Base-by-base conservation (phyloP, 306 rosid species). In the Trifolium subterraneum region DNA sequence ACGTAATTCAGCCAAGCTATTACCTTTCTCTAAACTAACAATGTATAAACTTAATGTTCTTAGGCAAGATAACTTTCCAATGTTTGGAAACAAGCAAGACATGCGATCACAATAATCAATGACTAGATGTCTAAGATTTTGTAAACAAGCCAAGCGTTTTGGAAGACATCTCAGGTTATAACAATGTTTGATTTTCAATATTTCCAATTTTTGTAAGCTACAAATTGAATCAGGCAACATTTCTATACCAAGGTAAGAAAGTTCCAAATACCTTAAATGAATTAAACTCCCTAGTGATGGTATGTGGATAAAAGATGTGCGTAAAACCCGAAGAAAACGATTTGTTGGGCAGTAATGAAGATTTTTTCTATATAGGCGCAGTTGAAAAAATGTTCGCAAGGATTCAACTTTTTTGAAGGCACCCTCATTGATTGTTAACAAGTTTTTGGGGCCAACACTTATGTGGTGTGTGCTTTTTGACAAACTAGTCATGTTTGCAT, bases 381-480 rank as follows among this genome's bases (percentile, higher is more conserved):
- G 25, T 22, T 22, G 25, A 22, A 22, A 22, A 22, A 22, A 22
- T 1, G 25, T 71, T n/a, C 76, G 10, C 25, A 63, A 18, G n/a
- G 68, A 63, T 10, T 63, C 68, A 14, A 36, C 8, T 35, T 35
- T 36, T 35, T 18, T 44, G 45, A 54, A 36, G 9, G 4, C 22
- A 52, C 10, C 36, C 15, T 54, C 1, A 4, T 55, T 4, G 8
- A 39, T 5, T 22, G 67, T 4, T 13, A 41, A 54, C 14, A 36
- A 0, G 4, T 10, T 0, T 2, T 10, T 0, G 14, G 13, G 0
- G 5, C 6, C 0, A 56, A 36, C 39, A 39, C 55, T 8, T 8
- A 71, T 39, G 22, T 71, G 76, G 7, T 71, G 66, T 4, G 76
- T 56, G n/a, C 35, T 55, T 38, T 33, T 56, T 38, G 55, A 3